Evolutionary conservation across 1,139 yeast genomes (phyloP).

Genomic region (Magnusiomyces ingens): DNA sequence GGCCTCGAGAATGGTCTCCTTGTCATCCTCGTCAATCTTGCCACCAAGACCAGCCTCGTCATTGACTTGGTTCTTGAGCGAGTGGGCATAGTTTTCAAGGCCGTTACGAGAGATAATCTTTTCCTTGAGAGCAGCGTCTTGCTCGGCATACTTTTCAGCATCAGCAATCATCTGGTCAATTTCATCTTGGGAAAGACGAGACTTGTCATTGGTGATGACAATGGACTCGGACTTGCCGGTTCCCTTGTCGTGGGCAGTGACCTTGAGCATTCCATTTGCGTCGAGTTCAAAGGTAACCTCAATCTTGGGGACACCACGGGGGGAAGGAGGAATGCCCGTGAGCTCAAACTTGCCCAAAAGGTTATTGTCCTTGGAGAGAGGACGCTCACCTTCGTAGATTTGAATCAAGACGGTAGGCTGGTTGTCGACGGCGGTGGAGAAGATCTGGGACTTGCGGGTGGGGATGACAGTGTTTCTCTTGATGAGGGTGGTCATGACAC

Average conservation of each 20-base stretch:
- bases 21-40: constrained; percentile 84
- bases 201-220: constrained; percentile 94
- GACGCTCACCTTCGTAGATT: constrained; percentile 96
- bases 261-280: constrained; percentile 93
- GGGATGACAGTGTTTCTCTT: constrained; percentile 97
- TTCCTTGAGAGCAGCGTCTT: constrained; percentile 69
- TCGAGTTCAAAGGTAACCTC: constrained; percentile 93
- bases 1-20: constrained; percentile 84
- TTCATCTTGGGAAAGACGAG: constrained; percentile 86
- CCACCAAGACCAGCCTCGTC: constrained; percentile 66
- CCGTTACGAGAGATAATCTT: constrained; percentile 83
- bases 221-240: constrained; percentile 93
- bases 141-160: constrained; percentile 85
- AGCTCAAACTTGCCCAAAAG: constrained; percentile 92
- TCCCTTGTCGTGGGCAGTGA: constrained; percentile 90
- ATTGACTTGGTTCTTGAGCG: constrained; percentile 68
- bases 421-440: constrained; percentile 95
- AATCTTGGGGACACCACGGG: constrained; percentile 96
- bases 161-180: constrained; percentile 93
- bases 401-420: constrained; percentile 96
- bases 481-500: constrained; percentile 94
- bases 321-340: constrained; percentile 95
- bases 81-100: constrained; percentile 83
- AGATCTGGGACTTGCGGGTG: constrained; percentile 92
- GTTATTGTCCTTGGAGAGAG: constrained; percentile 92